Base-by-base conservation (phyloP, 2,329 filamentous ascomycete genomes). In the Dactylellina sp. region DNA sequence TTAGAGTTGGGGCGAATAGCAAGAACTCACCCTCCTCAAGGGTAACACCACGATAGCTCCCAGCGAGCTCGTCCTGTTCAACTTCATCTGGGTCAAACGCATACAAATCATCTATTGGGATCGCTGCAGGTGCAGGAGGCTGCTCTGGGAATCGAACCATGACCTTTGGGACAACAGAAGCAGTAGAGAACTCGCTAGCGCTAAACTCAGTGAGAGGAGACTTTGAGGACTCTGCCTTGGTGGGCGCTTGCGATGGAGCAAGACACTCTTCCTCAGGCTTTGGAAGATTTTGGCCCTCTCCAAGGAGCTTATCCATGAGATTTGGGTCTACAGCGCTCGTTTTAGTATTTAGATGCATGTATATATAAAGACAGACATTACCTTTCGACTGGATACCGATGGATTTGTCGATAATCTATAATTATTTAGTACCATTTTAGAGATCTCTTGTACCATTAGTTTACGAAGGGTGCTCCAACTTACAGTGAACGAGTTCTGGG, bases 401-500 rank as follows among this genome's bases (percentile, higher is more conserved):
- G 4, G 37, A 3, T 16, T 16, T 14, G 37, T 40, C 37, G 37
- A 40, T 40, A 16, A 40, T 12, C 37, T 40, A 16, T 3, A 40
- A 14, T 14, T 3, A 40, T 35, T 6, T 12, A 40, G 28, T 7
- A 16, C 37, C n/a, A 14, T 7, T 16, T 40, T 14, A 40, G 37
- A 40, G n/a, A 12, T 12, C 37, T 16, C 5, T 4, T 7, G 14
- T 40, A 40, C 5, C 11, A 40, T 52, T 14, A 11, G n/a, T 9
- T 16, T 53, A 12, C 37, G 24, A 12, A 11, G 14, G 12, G 20
- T 22, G 4, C 14, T 16, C 16, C 14, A 11, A 37, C 64, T 9
- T 62, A 70, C 64, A 9, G 11, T 22, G 3, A 61, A 52, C n/a
- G 32, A 25, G 2, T 20, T 32, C n/a, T 71, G 59, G 12, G 62